phyloP scores from a whole-genome alignment of 352 stramenopile species.

The Phytophthora quininea region DNA sequence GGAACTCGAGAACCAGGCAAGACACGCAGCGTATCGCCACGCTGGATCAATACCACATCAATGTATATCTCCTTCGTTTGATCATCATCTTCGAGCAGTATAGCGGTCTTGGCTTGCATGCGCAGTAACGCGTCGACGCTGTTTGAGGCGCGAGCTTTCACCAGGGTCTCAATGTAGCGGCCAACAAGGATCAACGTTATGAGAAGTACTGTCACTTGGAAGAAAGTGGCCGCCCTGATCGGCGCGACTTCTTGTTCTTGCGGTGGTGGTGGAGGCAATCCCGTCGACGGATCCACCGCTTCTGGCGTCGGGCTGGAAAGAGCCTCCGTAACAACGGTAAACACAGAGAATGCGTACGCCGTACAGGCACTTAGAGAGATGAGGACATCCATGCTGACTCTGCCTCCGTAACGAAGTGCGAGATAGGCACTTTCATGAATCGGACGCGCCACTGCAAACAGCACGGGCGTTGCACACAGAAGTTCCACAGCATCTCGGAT shows the following conservation, averaged over 20 bases:
- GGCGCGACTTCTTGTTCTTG: slow-evolving; percentile 15
- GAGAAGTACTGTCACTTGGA: slow-evolving; percentile 72
- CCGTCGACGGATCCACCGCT: slow-evolving; percentile 16
- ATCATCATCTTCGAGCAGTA: slow-evolving; percentile 71
- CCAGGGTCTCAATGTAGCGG: slow-evolving; percentile 76
- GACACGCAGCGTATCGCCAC: slow-evolving; percentile 71
- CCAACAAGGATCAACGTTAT: slow-evolving; percentile 78
- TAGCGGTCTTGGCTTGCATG: slow-evolving; percentile 87
- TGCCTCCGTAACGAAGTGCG: slow-evolving; percentile 59
- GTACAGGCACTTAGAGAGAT: slow-evolving; percentile 75
- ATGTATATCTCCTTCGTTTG: slow-evolving; percentile 68
- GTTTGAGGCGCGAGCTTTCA: slow-evolving; percentile 72
- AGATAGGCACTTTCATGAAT: slow-evolving; percentile 78
- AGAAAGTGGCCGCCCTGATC: slow-evolving; percentile 64
- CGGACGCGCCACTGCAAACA: slow-evolving; percentile 62
- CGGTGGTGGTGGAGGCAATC: slow-evolving; percentile 6
- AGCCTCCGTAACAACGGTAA: slow-evolving; percentile 34
- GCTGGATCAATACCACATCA: slow-evolving; percentile 77
- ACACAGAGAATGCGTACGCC: slow-evolving; percentile 69
- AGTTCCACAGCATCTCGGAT: slow-evolving; percentile 60
- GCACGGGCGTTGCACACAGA: slow-evolving; percentile 68
- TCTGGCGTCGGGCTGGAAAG: slow-evolving; percentile 5
- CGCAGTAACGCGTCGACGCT: slow-evolving; percentile 70
- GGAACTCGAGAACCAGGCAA: slow-evolving; percentile 71
- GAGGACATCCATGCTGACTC: slow-evolving; percentile 82